Base-by-base conservation (phyloP, 768 basidiomycete genomes). In the Boletus reticuloceps region DNA sequence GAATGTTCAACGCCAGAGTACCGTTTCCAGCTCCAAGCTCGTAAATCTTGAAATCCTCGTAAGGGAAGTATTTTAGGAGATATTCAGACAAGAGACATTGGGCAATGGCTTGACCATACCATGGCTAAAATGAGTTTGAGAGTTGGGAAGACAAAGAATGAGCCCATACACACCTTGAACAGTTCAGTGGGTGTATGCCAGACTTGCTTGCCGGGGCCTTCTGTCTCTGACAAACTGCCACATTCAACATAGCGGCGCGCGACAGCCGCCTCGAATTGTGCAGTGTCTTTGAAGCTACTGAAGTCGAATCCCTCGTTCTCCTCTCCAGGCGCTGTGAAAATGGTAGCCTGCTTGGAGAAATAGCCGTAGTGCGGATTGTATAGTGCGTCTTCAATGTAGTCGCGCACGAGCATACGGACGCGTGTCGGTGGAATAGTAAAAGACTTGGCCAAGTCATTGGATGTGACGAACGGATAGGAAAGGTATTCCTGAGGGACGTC, bases 131-230 rank as follows among this genome's bases (percentile, higher is more conserved):
- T 45, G 9, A 53, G 10, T 50, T 39, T 60, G 13, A 70, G 61
- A 20, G 20, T 29, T 22, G 42, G 50, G 48, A 50, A 11, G 20
- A 32, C 6, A 10, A 43, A 6, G 37, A 38, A 27, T 37, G 47
- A 45, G 31, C 10, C 41, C 8, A 32, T 27, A 22, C 54, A 34
- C 54, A 95, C 97, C 84, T 95, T 94, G 79, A 99, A 98, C 31
- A 99, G 72, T 67, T 98, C 97, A 0, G 94, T 96, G 1, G 97
- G 97, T 2, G 97, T 99, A 72, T 99, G 97, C 97, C 97, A 99
- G 51, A 99, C 76, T 74, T 99, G 96, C 64, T 84, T 81, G 7
- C 94, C 91, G 20, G 87, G 86, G 11, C 88, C 89, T 37, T 83
- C 77, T 54, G 72, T 73, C 58, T 74, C 78, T n/a, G 59, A 64